Evolutionary conservation across 441 rosid genomes (phyloP).

Genomic region (Eutrema salsugineum): DNA sequence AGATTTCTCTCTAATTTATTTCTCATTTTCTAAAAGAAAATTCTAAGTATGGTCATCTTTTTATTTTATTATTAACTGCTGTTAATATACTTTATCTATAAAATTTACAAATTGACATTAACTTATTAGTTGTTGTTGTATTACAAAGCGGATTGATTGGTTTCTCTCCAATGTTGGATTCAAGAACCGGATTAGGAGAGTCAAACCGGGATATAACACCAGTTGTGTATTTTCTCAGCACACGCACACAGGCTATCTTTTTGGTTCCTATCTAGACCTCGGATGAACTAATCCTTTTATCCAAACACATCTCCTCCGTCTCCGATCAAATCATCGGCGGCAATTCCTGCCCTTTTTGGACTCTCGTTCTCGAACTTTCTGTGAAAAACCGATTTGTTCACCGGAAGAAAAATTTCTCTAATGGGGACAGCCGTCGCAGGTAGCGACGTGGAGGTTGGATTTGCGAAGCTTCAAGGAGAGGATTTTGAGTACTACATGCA

Average conservation of each 20-base stretch:
- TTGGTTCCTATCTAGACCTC: not conserved
- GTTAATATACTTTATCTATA: no score
- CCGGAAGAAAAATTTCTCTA: not conserved
- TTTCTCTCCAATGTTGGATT: not conserved
- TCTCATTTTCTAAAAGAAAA: no score
- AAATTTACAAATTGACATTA: no score
- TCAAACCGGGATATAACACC: not conserved
- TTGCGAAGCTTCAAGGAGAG: constrained; percentile 92
- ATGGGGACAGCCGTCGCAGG: constrained; percentile 60
- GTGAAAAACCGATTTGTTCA: not conserved
- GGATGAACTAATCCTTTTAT: not conserved
- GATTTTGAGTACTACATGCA: constrained; percentile 97
- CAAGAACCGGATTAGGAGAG: not conserved
- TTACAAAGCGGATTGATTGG: not conserved
- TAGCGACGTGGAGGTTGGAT: constrained; percentile 83
- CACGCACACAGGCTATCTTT: no score
- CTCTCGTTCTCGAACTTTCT: not conserved
- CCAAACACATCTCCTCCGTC: not conserved
- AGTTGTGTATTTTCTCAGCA: no score
- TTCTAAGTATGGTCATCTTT: no score
- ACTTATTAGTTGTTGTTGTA: no score
- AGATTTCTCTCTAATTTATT: no score
- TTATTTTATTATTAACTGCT: no score
- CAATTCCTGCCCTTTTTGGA: not conserved
- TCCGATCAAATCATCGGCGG: not conserved